Base-by-base conservation (phyloP, 2,329 filamentous ascomycete species). In the Xenosphaeropsis pyriputrescens region DNA sequence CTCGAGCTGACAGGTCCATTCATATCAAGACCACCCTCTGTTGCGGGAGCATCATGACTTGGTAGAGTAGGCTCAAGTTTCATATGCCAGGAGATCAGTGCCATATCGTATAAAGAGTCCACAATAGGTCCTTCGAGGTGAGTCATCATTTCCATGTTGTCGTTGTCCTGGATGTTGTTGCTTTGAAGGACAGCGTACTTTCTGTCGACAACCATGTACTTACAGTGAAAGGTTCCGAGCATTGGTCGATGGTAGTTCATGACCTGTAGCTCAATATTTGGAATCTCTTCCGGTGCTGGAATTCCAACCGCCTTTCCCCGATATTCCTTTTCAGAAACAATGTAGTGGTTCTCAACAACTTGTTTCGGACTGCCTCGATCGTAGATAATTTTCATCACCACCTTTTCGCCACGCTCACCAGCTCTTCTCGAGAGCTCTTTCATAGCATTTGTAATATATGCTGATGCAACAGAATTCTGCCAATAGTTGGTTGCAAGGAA, bases 111-210 rank as follows among this genome's bases (percentile, higher is more conserved):
- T 17, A 88, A 57, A 1, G 74, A 73, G 47, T 86, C 79, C 0
- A 88, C 81, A 40, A 88, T 81, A 0, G 79, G 72, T 0, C 83
- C 83, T 57, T 88, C 80, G 0, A 85, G 53, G 39, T 84, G 80
- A 2, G 72, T 65, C 70, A 85, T 76, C 82, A 89, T 86, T 55
- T 89, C 83, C 39, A 86, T 42, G 45, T 89, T 89, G 47, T 83
- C 78, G 38, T 85, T 88, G 45, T 85, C 75, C 54, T 75, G 67
- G 36, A 88, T 80, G 49, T 88, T 89, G 54, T 85, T 85, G 59
- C 80, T 86, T 57, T 82, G 78, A 2, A 88, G 53, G 1, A 83
- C 61, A 0, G 71, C 82, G n/a, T 79, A 63, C 43, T 70, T 72
- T 6, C 82, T 67, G 53, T 89, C 83, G 1, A 88, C 72, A 1